Conservation (phyloP, 352 stramenopile genomes). For the Phytophthora europaea region DNA sequence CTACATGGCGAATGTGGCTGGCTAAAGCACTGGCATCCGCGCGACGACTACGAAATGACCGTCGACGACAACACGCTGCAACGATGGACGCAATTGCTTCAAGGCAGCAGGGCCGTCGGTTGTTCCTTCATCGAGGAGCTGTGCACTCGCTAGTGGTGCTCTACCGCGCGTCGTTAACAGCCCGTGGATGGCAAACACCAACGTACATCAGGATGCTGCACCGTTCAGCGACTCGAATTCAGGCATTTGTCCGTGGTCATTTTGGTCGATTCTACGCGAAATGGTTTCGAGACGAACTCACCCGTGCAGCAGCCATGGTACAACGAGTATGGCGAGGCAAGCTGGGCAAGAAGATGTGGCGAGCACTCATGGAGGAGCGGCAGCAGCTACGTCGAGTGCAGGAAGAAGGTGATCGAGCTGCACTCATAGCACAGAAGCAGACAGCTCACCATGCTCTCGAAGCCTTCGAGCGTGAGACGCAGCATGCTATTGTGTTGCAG, state of each 20-base stretch:
- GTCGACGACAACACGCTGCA: constrained; percentile 42
- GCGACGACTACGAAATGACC: constrained; percentile 47
- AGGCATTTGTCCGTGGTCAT: constrained; percentile 66
- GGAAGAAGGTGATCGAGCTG: constrained; percentile 70
- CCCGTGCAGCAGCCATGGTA: constrained; percentile 42
- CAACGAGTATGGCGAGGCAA: constrained; percentile 78
- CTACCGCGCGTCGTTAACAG: constrained; percentile 58
- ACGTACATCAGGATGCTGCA: constrained; percentile 57
- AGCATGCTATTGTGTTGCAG: constrained; percentile 61
- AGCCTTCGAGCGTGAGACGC: constrained; percentile 49
- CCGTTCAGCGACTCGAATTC: constrained; percentile 59
- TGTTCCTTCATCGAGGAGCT: constrained; percentile 72
- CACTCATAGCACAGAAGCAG: constrained; percentile 65
- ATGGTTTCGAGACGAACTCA: constrained; percentile 43
- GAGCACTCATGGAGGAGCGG: constrained; percentile 52
- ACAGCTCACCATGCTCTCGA: constrained; percentile 69
- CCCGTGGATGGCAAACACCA: constrained; percentile 70
- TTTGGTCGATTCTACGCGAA: constrained; percentile 47
- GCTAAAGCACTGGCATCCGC: constrained; percentile 63
- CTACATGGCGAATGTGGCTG: constrained; percentile 84
- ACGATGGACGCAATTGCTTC: constrained; percentile 38
- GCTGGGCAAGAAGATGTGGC: constrained; percentile 66
- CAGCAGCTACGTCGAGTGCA: constrained; percentile 54
- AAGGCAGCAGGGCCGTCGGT: constrained; percentile 27
- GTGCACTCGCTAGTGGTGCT: constrained; percentile 51